These are phyloP conservation scores for Fragilariopsis cylindrus DNA, from an alignment of 108 stramenopile species.

Conservation along the genomic window DNA sequence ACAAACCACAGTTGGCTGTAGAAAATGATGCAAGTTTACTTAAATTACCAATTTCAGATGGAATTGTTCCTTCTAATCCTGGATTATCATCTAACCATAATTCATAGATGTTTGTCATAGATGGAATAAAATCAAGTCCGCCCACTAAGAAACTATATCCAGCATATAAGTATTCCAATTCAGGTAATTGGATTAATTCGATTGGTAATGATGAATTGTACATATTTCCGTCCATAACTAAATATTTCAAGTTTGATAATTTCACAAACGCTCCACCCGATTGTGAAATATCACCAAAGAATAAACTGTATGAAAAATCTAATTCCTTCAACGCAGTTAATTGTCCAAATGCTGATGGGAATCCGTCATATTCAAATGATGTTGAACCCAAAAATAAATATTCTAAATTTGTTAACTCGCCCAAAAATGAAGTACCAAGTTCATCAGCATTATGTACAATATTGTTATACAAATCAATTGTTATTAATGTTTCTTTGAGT, in stretches of 20 bases:
- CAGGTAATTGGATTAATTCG: conserved; percentile 29
- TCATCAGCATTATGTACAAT: conserved; percentile 47
- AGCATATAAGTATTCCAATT: conserved; percentile 42
- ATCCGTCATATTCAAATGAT: conserved; percentile 33
- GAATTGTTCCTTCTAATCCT: conserved; percentile 37
- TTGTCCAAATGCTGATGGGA: conserved; percentile 29
- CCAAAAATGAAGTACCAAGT: conserved; percentile 39
- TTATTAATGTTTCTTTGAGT: conserved; percentile 25
- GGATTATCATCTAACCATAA: conserved; percentile 54
- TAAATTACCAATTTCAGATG: conserved; percentile 25
- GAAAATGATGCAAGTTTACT: conserved; percentile 21
- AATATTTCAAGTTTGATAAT: conserved; percentile 27
- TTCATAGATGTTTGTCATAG: conserved; percentile 37
- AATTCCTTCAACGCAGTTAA: conserved; percentile 30
- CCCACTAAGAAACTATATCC: conserved; percentile 39
- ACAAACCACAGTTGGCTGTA: conserved; percentile 28
- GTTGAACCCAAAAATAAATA: conserved; percentile 32
- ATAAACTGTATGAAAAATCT: conserved; percentile 34
- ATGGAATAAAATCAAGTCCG: conserved; percentile 25
- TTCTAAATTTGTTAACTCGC: conserved; percentile 40
- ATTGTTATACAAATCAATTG: conserved; percentile 40
- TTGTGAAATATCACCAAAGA: conserved; percentile 12
- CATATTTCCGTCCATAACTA: conserved; percentile 41
- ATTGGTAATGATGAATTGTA: conserved; percentile 40
- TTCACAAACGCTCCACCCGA: conserved; percentile 13